phyloP scores from a whole-genome alignment of 176 grass and related monocot genomes.

The Hordeum vulgare region MorexV3_pseudomolecules_assembly NC_058522.1:20279329-20279828 shows the following conservation, averaged over 20 bases:
- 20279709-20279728: constrained; percentile 53
- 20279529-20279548: constrained; percentile 23
- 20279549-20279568: constrained; percentile 41
- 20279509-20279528: constrained; percentile 51
- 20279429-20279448: constrained; percentile 59
- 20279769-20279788: constrained; percentile 84
- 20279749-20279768: constrained; percentile 37
- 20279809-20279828: constrained; percentile 48
- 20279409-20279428: constrained; percentile 52
- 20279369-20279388: constrained; percentile 52
- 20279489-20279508: constrained; percentile 47
- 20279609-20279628: constrained; percentile 45
- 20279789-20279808: constrained; percentile 58
- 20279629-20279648: constrained; percentile 36
- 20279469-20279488: constrained; percentile 46
- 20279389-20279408: constrained; percentile 35
- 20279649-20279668: constrained; percentile 37
- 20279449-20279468: constrained; percentile 51
- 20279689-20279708: constrained; percentile 27
- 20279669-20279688: constrained; percentile 68
- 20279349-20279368: constrained; percentile 66
- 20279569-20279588: constrained; percentile 67
- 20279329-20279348: constrained; percentile 60
- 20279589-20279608: constrained; percentile 31
- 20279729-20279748: constrained; percentile 44